A percentile compares a stretch with the other conserved stretches of the same genome.
These are phyloP conservation scores for Venturia effusa DNA, from an alignment of 2,329 filamentous ascomycete species.

Conservation along the genomic window DNA sequence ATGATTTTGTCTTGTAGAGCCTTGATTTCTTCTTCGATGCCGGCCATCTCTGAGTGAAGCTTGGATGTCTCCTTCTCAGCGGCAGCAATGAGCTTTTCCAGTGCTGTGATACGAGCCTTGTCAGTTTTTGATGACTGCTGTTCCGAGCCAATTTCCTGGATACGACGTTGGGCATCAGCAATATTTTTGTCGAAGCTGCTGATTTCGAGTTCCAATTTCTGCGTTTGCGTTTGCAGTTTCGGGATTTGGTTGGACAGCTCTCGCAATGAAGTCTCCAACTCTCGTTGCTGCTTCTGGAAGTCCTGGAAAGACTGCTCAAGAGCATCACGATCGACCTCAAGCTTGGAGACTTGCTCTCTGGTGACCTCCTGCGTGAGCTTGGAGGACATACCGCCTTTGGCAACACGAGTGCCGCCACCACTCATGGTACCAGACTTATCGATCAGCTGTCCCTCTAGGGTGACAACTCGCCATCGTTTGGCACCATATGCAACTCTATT, in stretches of 20 bases:
- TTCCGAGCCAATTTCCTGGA: conserved; percentile 73
- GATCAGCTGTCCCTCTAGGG: conserved; percentile 86
- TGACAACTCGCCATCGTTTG: conserved; percentile 91
- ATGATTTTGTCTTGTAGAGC: conserved; percentile 92
- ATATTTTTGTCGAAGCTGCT: conserved; percentile 80
- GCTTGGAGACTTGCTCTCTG: conserved; percentile 77
- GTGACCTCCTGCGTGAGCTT: conserved; percentile 80
- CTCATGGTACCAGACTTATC: conserved; percentile 99
- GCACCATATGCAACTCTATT: conserved; percentile 95
- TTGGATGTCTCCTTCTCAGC: conserved; percentile 70
- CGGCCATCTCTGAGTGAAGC: conserved; percentile 74
- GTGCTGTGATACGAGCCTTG: conserved; percentile 56
- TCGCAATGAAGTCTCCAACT: conserved; percentile 52
- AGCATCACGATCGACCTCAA: conserved; percentile 76
- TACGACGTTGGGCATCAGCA: conserved; percentile 69
- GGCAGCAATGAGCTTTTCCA: conserved; percentile 68
- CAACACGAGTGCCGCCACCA: conserved; percentile 83
- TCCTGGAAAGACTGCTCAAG: conserved; percentile 74
- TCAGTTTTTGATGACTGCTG: conserved; percentile 74
- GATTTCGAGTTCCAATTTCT: conserved; percentile 81
- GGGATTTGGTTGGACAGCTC: conserved; percentile 70
- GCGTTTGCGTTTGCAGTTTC: conserved; percentile 75
- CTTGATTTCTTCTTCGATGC: conserved; percentile 88
- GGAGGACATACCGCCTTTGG: conserved; percentile 91
- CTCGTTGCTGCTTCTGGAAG: conserved; percentile 74